Evolutionary conservation across 805 yeast species (phyloP), one percentile per base, ranked within the genome.

Genomic region (Phaffomyces antillensis): DNA sequence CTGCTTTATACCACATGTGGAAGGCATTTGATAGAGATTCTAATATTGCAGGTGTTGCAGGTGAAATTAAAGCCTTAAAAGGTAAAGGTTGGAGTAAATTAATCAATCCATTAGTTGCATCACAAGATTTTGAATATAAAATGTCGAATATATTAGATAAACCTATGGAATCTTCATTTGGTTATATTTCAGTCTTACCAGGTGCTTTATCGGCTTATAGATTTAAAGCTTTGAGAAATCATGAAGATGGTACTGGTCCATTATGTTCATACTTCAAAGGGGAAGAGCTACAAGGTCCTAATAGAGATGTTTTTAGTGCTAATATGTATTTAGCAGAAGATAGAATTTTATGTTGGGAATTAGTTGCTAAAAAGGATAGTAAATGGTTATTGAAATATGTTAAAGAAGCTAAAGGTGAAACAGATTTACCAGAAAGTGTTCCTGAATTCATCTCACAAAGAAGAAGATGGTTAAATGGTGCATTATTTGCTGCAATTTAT

Each of bases 31-130:
- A 93, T 63, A 76, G 81, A 54, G 97, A 93, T 61, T 89, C 97
- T 2, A 90, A 91, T 56, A 96, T 93, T 43, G 99, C 96, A 0
- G 99, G 99, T 51, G 99, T 96, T 1, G 97, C 98, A 13, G 99
- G 99, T 50, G 98, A 93, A 64, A 90, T 93, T 60, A 85, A 85
- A 50, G 88, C 98, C 0, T 83, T 91, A 86, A 89, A 88, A 56
- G 99, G 99, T 37, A 85, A 81, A 55, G 84, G 81, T 26, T 88
- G 97, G 77, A 57, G 68, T 23, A 87, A 90, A 52, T 69, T 93
- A 49, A 62, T 86, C 20, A 91, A 91, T 63, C 98, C 98, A 11
- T 68, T 91, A 37, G 96, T 91, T 39, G 97, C 97, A 0, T 87
- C 96, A 1, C 98, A 91, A 62, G 91, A 91, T 62, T 91, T 91